Evolutionary conservation across 2,329 filamentous ascomycete species (phyloP).

Genomic region (Alternaria viburni): DNA sequence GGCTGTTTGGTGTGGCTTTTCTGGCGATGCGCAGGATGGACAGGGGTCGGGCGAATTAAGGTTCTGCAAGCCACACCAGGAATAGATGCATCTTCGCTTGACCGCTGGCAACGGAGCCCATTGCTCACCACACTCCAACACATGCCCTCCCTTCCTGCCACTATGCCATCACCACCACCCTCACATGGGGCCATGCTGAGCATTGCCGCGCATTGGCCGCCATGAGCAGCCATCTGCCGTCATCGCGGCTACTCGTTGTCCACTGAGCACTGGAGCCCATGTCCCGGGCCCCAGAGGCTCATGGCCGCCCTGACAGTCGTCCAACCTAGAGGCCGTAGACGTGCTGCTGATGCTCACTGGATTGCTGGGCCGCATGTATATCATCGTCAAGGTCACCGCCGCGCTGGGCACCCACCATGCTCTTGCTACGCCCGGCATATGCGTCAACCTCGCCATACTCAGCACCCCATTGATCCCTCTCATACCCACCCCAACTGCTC

Average conservation of each 20-base stretch:
- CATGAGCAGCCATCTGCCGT: slow-evolving; percentile 25
- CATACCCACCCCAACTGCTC: slow-evolving; percentile 12
- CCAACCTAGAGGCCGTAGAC: slow-evolving; percentile 23
- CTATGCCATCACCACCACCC: slow-evolving; percentile 25
- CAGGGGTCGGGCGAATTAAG: slow-evolving; percentile 42
- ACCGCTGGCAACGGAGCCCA: slow-evolving; percentile 18
- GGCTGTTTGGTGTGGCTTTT: slow-evolving; percentile 35
- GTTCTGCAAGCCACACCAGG: slow-evolving; percentile 50
- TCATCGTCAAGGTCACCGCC: slow-evolving; percentile 32
- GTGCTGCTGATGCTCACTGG: slow-evolving; percentile 33
- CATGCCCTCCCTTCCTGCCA: slow-evolving; percentile 33
- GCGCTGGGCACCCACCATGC: slow-evolving; percentile 24
- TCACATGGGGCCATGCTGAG: slow-evolving; percentile 30
- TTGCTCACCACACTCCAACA: slow-evolving; percentile 44
- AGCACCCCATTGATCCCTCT: slow-evolving; percentile 12
- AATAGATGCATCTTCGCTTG: slow-evolving; percentile 44
- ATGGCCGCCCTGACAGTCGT: slow-evolving; percentile 29
- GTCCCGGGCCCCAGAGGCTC: slow-evolving; percentile 24
- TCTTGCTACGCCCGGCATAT: slow-evolving; percentile 14
- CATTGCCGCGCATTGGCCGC: slow-evolving; percentile 37
- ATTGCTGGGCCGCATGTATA: slow-evolving; percentile 31
- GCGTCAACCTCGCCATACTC: slow-evolving; percentile 6
- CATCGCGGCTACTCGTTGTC: slow-evolving; percentile 25
- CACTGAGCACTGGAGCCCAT: slow-evolving; percentile 17
- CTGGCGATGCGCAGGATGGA: slow-evolving; percentile 31